Conservation (phyloP, 495 filamentous ascomycete genomes). For the Hypoxylon trugodes region DNA sequence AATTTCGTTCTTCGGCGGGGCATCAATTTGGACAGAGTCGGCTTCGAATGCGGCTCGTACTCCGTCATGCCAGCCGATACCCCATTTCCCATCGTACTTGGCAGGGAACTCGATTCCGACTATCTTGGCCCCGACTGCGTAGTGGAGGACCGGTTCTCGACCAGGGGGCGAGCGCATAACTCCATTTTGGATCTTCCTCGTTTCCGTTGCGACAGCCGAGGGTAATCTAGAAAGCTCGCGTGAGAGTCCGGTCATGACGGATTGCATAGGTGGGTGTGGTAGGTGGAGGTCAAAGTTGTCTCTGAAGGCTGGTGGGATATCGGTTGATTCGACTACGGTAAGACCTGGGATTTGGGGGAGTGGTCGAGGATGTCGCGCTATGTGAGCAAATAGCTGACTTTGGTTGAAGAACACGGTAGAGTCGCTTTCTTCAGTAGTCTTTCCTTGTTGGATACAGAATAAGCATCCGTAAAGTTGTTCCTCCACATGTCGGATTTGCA, state of each 20-base stretch:
- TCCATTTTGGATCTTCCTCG: conserved; percentile 41
- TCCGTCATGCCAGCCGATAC: conserved; percentile 57
- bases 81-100: conserved; percentile 57
- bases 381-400: conserved; percentile 49
- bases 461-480: conserved; percentile 52
- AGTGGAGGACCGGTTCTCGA: conserved; percentile 49
- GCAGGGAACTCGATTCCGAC: conserved; percentile 56
- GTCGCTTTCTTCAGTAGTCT: conserved; percentile 49
- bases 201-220: conserved; percentile 46
- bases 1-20: conserved; percentile 47
- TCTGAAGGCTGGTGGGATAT: conserved; percentile 26
- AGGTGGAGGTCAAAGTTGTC: conserved; percentile 60
- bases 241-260: conserved; percentile 42
- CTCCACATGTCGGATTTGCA: conserved; percentile 46
- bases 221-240: conserved; percentile 46
- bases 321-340: conserved; percentile 45
- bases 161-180: conserved; percentile 48
- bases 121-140: conserved; percentile 52
- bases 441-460: conserved; percentile 52
- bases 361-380: conserved; percentile 53
- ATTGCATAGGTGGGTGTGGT: conserved; percentile 40
- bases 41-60: conserved; percentile 51
- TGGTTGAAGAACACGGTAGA: conserved; percentile 54
- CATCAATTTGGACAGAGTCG: conserved; percentile 49
- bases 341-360: conserved; percentile 51